A percentile compares a stretch with the other conserved stretches of the same genome.
Conservation (phyloP, 192 early-diverging fungal species). For the Backusella parvicylindrica region DNA sequence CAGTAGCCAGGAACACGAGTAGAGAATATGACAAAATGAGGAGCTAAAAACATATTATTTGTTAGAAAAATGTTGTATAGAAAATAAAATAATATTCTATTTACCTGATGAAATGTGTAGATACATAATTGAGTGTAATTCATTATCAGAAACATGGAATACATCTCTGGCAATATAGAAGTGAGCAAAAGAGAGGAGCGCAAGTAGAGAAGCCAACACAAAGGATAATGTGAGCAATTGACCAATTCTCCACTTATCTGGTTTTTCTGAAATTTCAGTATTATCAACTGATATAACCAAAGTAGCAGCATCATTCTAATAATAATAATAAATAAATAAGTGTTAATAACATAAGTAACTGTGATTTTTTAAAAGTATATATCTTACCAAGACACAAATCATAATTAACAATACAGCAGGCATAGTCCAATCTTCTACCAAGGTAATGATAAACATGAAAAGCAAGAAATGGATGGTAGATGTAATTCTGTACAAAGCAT, state of each 20-base stretch:
- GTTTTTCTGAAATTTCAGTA: slow-evolving; percentile 81
- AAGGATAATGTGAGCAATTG: slow-evolving; percentile 83
- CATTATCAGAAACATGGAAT: slow-evolving; percentile 50
- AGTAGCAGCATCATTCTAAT: slow-evolving; percentile 84
- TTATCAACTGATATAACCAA: slow-evolving; percentile 93
- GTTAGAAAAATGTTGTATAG: background rate
- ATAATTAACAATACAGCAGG: slow-evolving; percentile 78
- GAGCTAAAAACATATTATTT: slow-evolving; percentile 11
- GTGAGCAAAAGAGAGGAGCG: slow-evolving; percentile 75
- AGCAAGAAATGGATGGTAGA: slow-evolving; percentile 95
- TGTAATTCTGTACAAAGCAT: slow-evolving; percentile 92
- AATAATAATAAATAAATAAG: background rate
- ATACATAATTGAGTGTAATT: slow-evolving; percentile 90
- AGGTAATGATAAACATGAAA: slow-evolving; percentile 91
- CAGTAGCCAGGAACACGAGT: slow-evolving; percentile 83
- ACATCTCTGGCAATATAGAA: slow-evolving; percentile 77
- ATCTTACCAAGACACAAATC: slow-evolving; percentile 71
- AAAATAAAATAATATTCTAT: background rate
- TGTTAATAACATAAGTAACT: background rate
- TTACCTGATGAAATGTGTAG: slow-evolving; percentile 79
- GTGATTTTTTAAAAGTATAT: background rate
- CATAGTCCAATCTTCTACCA: slow-evolving; percentile 79
- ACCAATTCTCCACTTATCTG: slow-evolving; percentile 95
- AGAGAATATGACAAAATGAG: slow-evolving; percentile 94
- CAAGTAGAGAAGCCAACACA: slow-evolving; percentile 72